Percentiles rank a stretch among this genome's conserved stretches.
Conservation (phyloP, 1,139 yeast species). For the Debaryomycetaceae sp. region DNA sequence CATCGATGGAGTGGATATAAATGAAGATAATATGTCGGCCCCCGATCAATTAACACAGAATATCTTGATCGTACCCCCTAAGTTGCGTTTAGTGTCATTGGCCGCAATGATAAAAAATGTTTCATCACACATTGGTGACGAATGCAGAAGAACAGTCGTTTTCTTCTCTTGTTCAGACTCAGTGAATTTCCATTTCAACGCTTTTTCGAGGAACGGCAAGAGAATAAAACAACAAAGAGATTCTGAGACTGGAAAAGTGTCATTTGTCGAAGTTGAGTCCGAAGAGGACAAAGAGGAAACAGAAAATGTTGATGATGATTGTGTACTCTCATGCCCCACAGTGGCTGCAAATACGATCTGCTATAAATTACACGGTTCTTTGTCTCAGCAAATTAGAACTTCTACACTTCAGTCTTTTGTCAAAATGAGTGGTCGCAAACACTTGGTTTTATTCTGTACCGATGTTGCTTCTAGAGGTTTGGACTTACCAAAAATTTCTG, state of each 20-base stretch:
- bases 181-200: slow-evolving; percentile 84
- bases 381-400: slow-evolving; percentile 78
- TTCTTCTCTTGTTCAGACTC: slow-evolving; percentile 94
- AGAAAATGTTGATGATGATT: slow-evolving; percentile 27
- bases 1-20: slow-evolving; percentile 24
- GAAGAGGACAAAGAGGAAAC: slow-evolving; percentile 14
- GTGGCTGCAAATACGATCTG: slow-evolving; percentile 48
- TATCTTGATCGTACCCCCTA: slow-evolving; percentile 83
- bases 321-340: slow-evolving; percentile 52
- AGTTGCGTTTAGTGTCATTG: slow-evolving; percentile 77
- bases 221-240: slow-evolving; percentile 24
- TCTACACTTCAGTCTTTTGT: slow-evolving; percentile 69
- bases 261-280: slow-evolving; percentile 14
- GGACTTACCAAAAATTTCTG: slow-evolving; percentile 63
- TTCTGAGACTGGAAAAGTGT: slow-evolving; percentile 22
- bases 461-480: slow-evolving; percentile 76
- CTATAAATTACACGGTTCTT: slow-evolving; percentile 88
- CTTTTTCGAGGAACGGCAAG: slow-evolving; percentile 58
- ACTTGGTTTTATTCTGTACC: slow-evolving; percentile 73
- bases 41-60: slow-evolving; percentile 90
- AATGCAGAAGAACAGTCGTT: slow-evolving; percentile 56
- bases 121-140: slow-evolving; percentile 22
- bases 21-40: slow-evolving; percentile 41
- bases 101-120: slow-evolving; percentile 60
- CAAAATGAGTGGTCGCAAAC: slow-evolving; percentile 31